Conservation (phyloP, 352 stramenopile genomes). For the Pythium diclinum region DNA sequence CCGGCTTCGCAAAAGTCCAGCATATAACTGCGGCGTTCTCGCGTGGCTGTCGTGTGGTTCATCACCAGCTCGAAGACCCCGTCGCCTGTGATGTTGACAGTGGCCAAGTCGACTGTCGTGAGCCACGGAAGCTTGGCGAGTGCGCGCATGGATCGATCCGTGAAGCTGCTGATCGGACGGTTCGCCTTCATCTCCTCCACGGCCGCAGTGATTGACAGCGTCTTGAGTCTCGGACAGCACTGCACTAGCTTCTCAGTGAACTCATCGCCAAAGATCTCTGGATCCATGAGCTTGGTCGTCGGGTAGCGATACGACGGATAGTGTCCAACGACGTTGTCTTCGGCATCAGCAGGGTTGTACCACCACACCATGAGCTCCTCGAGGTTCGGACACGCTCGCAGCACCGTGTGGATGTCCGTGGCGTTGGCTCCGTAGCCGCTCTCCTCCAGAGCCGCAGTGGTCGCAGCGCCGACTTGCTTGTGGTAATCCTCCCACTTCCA, state of each 20-base stretch:
- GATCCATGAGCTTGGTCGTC: not conserved
- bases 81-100: not conserved
- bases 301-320: not conserved
- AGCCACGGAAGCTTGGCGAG: slow-evolving; percentile 1
- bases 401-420: not conserved
- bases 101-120: not conserved
- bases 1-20: not conserved
- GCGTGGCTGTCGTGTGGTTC: not conserved
- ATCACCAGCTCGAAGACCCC: not conserved
- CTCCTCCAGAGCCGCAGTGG: not conserved
- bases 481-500: slow-evolving; percentile 7
- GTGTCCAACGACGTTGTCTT: not conserved
- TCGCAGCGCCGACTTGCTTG: not conserved
- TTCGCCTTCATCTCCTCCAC: not conserved
- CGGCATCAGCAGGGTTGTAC: not conserved
- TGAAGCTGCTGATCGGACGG: not conserved
- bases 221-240: slow-evolving; percentile 7
- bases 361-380: not conserved
- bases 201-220: not conserved
- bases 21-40: not conserved
- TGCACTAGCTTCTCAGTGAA: slow-evolving; percentile 8
- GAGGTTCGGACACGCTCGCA: not conserved
- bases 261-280: slow-evolving; percentile 5
- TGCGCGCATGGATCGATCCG: not conserved
- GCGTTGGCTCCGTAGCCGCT: not conserved